phyloP scores from a whole-genome alignment of 75 land plant species.

The Sequoiadendron giganteum region DNA sequence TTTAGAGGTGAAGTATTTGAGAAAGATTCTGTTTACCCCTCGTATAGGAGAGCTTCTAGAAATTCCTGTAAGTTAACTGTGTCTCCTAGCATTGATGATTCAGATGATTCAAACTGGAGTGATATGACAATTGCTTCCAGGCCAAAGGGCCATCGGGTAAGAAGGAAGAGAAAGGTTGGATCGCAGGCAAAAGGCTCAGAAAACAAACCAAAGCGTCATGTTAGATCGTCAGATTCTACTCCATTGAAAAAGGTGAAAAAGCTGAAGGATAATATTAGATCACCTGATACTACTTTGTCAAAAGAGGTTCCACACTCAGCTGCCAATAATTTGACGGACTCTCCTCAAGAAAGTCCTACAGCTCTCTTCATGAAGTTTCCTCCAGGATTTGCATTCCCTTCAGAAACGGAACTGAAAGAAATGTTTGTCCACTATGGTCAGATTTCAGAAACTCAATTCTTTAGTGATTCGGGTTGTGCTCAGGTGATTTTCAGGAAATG shows the following conservation, averaged over 20 bases:
- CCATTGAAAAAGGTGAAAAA: not conserved
- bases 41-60: not conserved
- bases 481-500: slow-evolving; percentile 55
- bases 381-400: slow-evolving; percentile 42
- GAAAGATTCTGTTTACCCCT: slow-evolving; percentile 4
- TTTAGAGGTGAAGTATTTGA: slow-evolving; percentile 7
- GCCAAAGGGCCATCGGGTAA: not conserved
- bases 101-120: not conserved
- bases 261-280: not conserved
- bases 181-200: not conserved
- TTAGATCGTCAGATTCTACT: not conserved
- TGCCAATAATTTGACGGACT: slow-evolving; percentile 6
- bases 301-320: not conserved
- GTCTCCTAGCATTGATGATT: slow-evolving; percentile 1
- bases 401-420: slow-evolving; percentile 41
- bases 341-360: slow-evolving; percentile 25
- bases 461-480: slow-evolving; percentile 30
- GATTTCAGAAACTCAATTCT: slow-evolving; percentile 38
- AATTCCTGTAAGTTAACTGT: slow-evolving; percentile 5
- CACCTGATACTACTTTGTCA: not conserved
- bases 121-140: not conserved
- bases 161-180: not conserved
- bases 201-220: not conserved
- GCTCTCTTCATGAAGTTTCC: slow-evolving; percentile 50
- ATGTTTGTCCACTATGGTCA: slow-evolving; percentile 56